Base-by-base conservation (phyloP, 1,284 basidiomycete species). In the Tilletia walkeri region DNA sequence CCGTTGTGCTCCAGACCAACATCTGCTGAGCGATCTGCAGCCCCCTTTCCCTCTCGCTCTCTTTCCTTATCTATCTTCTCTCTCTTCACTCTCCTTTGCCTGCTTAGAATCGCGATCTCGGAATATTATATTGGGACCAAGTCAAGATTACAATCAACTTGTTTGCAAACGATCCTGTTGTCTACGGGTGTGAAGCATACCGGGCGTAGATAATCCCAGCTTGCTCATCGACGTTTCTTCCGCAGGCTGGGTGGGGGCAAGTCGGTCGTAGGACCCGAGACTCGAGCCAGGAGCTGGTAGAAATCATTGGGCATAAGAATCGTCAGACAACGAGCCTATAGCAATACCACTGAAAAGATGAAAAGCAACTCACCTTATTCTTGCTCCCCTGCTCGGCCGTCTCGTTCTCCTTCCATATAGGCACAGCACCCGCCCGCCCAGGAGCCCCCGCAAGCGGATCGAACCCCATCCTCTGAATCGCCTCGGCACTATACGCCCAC, bases 1-100 rank as follows among this genome's bases (percentile, higher is more conserved):
- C 89, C 45, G 87, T 86, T 41, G 87, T 89, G 18, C 87, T 85
- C 30, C 84, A 82, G 69, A 79, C 89, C 56, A 84, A 82, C 63
- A 75, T 89, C 5, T 89, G 88, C 82, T 76, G 38, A 84, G 82
- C 3, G 81, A 7, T 53, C 12, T 53, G 2, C 24, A 30, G 50
- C 41, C 41, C 41, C 14, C 41, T 1, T 45, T 3, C 41, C 14
- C 14, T 14, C 41, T 9, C 14, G 1, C 41, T 45, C 14, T 45
- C 41, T 45, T 3, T 45, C 14, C 3, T 14, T 14, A 45, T 30
- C 24, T 30, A 30, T 30, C 24, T 1, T 30, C 24, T 30, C 41
- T 14, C 41, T 14, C 41, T 45, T 45, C 41, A 9, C 14, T 45
- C 41, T 14, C 41, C 41, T 45, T 45, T 45, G 41, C 41, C 9